Conservation (phyloP, 305 asterid genomes). For the Withania somnifera region DNA sequence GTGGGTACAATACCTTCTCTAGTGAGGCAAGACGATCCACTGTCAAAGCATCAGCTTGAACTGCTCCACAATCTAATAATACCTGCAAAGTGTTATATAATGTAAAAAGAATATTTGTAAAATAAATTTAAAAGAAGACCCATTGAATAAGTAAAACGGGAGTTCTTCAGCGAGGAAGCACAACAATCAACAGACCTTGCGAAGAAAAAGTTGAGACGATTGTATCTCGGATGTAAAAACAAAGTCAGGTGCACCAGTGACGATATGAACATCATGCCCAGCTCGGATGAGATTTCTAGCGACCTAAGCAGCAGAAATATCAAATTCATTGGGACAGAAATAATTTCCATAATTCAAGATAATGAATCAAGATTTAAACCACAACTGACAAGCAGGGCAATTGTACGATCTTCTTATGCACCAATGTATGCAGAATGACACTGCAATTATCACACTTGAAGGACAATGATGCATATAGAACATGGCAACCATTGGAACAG, state of each 20-base stretch:
- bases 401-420: neutral
- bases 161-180: neutral
- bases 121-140: neutral
- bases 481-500: neutral
- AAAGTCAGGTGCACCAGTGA: slow-evolving; percentile 93
- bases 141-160: neutral
- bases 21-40: slow-evolving; percentile 97
- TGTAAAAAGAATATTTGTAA: neutral
- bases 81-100: slow-evolving; percentile 31
- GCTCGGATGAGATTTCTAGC: slow-evolving; percentile 84
- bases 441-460: neutral
- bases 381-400: neutral
- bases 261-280: slow-evolving; percentile 92
- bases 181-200: slow-evolving; percentile 44
- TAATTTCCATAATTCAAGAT: neutral
- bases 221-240: slow-evolving; percentile 75
- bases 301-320: slow-evolving; percentile 37
- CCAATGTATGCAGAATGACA: neutral
- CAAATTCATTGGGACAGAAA: neutral
- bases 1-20: slow-evolving; percentile 53
- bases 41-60: slow-evolving; percentile 98
- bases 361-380: neutral
- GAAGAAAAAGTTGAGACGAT: slow-evolving; percentile 76
- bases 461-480: neutral
- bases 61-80: slow-evolving; percentile 94